These are phyloP conservation scores for Huntiella omanensis DNA, from an alignment of 2,329 filamentous ascomycete species.

Conservation along the genomic window DNA sequence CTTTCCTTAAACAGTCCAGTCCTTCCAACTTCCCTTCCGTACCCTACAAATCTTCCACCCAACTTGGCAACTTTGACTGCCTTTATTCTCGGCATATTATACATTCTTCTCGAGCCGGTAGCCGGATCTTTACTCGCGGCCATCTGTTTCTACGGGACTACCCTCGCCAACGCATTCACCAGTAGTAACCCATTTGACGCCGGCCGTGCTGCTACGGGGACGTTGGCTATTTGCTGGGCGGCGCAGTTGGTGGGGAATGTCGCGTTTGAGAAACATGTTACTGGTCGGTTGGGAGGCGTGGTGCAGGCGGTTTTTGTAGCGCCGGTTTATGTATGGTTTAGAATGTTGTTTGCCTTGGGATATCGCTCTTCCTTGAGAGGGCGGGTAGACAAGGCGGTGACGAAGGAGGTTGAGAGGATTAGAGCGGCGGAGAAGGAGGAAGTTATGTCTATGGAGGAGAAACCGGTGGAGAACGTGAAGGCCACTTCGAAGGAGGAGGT, in stretches of 20 bases:
- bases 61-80: conserved; percentile 48
- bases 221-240: conserved; percentile 65
- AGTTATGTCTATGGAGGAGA: no score
- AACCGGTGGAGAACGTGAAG: no score
- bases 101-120: conserved; percentile 84
- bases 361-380: conserved; percentile 77
- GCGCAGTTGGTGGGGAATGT: conserved; percentile 86
- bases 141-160: conserved; percentile 57
- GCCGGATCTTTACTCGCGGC: conserved; percentile 63
- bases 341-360: conserved; percentile 74
- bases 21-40: conserved; percentile 46
- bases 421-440: conserved; percentile 14
- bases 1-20: conserved; percentile 43
- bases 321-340: conserved; percentile 93
- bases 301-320: conserved; percentile 83
- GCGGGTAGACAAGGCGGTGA: conserved; percentile 58
- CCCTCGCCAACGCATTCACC: conserved; percentile 56
- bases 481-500: no score
- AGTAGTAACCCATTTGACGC: conserved; percentile 31
- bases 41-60: conserved; percentile 42
- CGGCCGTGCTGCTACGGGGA: conserved; percentile 39
- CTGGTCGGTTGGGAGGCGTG: conserved; percentile 52
- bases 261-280: conserved; percentile 54
- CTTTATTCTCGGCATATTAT: conserved; percentile 56
- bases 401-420: conserved; percentile 60